Evolutionary conservation across 257 asterid species (phyloP), one percentile per base, ranked within the genome.

Genomic region (Nicotiana noctiflora): DNA sequence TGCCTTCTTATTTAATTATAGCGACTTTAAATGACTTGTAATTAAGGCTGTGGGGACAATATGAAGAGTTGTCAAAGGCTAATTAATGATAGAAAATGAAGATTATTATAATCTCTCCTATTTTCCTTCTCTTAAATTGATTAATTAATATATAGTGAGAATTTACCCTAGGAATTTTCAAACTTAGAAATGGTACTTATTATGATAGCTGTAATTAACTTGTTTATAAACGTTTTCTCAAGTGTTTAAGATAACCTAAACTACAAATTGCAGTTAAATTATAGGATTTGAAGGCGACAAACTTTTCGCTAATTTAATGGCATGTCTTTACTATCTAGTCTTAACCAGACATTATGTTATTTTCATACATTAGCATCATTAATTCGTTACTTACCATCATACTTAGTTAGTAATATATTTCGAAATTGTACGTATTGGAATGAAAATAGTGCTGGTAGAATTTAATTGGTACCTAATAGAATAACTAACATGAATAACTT

Each of bases 1-100:
- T 19, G 46, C 19, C 57, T 4, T 70, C 57, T 70, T 70, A 70
- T 44, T 25, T 8, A 40, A 40, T 40, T 40, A 62, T 79, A 78
- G 51, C 2, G 76, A 40, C 82, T 79, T 25, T 46, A 79, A 49
- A 46, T 46, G 76, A 63, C 82, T 5, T 63, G 51, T 79, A 46
- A 44, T 79, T 63, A 63, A 63, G 18, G 64, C 9, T 61, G 81
- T 79, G 81, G 81, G 75, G 57, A 19, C 29, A 61, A 15, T 29
- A 62, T 63, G 52, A 32, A 18, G 46, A 46, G 40, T 63, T 79
- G 76, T 63, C 82, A 63, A 79, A 27, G 60, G 21, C 37, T 72
- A 72, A 68, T 72, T 46, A 72, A 68, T 72, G 14, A 70, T 70
- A 70, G 77, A 44, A 70, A 72, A 46, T 72, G 29, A 72, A 72